Evolutionary conservation across 345 rosid species (phyloP), one percentile per base, ranked within the genome.

Genomic region (Acer campestre): DNA sequence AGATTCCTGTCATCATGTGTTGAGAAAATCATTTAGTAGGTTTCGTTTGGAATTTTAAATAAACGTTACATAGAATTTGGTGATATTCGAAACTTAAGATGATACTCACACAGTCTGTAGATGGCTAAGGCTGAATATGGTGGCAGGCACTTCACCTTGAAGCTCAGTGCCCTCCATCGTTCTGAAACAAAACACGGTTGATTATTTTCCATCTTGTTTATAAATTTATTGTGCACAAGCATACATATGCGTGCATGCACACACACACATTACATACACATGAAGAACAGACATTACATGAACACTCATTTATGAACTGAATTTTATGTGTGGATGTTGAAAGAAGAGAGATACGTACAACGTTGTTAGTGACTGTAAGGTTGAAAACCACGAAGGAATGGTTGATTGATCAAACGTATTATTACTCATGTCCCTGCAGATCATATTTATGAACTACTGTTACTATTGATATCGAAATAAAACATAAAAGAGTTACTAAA

Each of bases 341-440:
- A 35, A 35, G 17, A 53, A 55, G 40, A 77, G 68, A 72, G 80
- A 82, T 12, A 71, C 89, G 20, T 96, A 96, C 98, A 94, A 74
- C 77, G 97, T 88, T 82, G 95, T 85, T 61, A 94, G 79, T 53
- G 90, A 81, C 48, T 35, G 63, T 44, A 88, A 80, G 6, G 83
- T 74, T 46, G 86, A 75, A 53, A 89, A 48, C 98, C 98, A 97
- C 7, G 85, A 22, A 62, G 96, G 97, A 80, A 94, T 56, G 1
- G 64, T 80, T 46, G 94, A 53, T n/a, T 74, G 3, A 1, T 75
- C 79, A 35, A 97, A 93, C 61, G 81, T 85, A 42, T 94, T 97
- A 81, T 90, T 94, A 83, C 98, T 93, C 74, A 94, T 66, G 77
- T 91, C 98, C 86, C 99, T 97, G 89, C 78, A 77, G 20, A 78